Evolutionary conservation across 2,329 filamentous ascomycete genomes (phyloP).

Genomic region (Fusarium pseudograminearum): DNA sequence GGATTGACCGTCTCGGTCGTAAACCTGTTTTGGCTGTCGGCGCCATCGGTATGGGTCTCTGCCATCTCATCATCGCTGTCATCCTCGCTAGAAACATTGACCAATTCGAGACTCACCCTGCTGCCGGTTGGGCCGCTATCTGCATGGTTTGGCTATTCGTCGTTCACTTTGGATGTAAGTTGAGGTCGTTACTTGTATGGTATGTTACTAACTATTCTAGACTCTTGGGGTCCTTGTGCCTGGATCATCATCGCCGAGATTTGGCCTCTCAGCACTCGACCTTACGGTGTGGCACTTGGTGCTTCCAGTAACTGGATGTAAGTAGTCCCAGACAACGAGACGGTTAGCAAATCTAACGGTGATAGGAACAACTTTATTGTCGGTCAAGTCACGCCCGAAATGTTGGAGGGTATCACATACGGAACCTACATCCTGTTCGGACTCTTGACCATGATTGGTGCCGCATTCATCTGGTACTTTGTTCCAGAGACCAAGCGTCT

Average conservation of each 20-base stretch:
- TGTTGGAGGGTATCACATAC: slow-evolving; percentile 73
- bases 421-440: slow-evolving; percentile 81
- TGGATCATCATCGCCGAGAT: slow-evolving; percentile 83
- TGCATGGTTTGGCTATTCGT: slow-evolving; percentile 81
- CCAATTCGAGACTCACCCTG: slow-evolving; percentile 65
- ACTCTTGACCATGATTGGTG: slow-evolving; percentile 71
- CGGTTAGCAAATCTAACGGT: not conserved
- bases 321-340: not conserved
- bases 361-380: slow-evolving; percentile 69
- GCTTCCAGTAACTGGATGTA: slow-evolving; percentile 73
- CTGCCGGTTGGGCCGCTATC: slow-evolving; percentile 77
- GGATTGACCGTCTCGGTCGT: slow-evolving; percentile 72
- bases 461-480: slow-evolving; percentile 71
- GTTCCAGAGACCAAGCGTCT: slow-evolving; percentile 74
- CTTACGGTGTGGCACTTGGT: slow-evolving; percentile 77
- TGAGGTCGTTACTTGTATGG: rapidly evolving
- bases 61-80: slow-evolving; percentile 77
- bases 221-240: slow-evolving; percentile 78
- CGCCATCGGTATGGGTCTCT: slow-evolving; percentile 76
- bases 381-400: slow-evolving; percentile 76
- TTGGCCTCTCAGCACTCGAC: slow-evolving; percentile 76
- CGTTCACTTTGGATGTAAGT: slow-evolving; percentile 73
- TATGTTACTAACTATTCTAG: not conserved
- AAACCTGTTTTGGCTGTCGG: slow-evolving; percentile 73
- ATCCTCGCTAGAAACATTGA: slow-evolving; percentile 74